Percentiles rank a stretch among this genome's conserved stretches.
Conservation (phyloP, 2,329 filamentous ascomycete species). For the Pseudonectria foliicola region DNA sequence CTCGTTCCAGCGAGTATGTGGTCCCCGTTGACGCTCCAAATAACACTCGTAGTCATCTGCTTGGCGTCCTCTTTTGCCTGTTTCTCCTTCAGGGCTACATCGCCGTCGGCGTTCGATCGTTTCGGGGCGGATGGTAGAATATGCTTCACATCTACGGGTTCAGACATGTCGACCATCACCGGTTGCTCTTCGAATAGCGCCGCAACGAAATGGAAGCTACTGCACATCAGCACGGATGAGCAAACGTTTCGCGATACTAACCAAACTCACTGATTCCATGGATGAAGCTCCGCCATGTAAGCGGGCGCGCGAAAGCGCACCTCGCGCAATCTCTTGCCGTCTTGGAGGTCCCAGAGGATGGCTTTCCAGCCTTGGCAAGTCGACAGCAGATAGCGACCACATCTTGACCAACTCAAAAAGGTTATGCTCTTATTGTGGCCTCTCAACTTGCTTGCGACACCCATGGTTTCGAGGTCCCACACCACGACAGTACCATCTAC, state of each 20-base stretch:
- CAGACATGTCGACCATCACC: conserved; percentile 73
- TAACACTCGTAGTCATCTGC: conserved; percentile 86
- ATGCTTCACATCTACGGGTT: conserved; percentile 64
- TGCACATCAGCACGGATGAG: conserved; percentile 13
- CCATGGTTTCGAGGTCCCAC: conserved; percentile 96
- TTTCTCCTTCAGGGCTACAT: conserved; percentile 69
- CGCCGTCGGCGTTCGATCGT: conserved; percentile 61
- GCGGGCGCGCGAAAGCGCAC: conserved; percentile 89
- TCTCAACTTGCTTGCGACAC: conserved; percentile 85
- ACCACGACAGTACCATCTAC: conserved; percentile 92
- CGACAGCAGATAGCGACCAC: conserved; percentile 84
- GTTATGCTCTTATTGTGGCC: conserved; percentile 93
- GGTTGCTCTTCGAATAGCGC: conserved; percentile 93
- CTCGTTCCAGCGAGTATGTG: conserved; percentile 90
- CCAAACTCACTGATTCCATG: conserved; percentile 65
- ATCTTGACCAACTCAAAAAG: conserved; percentile 89
- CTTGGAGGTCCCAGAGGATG: conserved; percentile 83
- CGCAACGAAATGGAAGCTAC: conserved; percentile 77
- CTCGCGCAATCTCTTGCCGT: conserved; percentile 65
- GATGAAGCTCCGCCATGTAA: conserved; percentile 93
- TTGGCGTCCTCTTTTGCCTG: conserved; percentile 88
- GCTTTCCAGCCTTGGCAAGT: conserved; percentile 96
- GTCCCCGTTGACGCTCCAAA: conserved; percentile 78
- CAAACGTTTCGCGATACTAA: neutral
- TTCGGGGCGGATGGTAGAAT: conserved; percentile 76